Conservation (phyloP, 1,284 basidiomycete genomes). For the Peniophora sp. region DNA sequence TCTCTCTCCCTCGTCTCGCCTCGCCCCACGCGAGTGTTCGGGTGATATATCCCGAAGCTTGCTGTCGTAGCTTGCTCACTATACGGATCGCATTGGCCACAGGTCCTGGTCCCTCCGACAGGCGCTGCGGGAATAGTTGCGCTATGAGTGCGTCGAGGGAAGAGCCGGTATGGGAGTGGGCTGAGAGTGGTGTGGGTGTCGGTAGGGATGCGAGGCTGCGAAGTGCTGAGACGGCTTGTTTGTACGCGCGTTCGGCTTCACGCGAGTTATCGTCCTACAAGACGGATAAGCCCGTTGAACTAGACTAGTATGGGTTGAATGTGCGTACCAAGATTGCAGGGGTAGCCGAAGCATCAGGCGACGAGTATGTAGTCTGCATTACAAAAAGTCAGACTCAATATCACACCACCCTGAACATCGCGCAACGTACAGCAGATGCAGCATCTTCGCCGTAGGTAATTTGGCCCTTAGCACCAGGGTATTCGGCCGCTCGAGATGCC, state of each 20-base stretch:
- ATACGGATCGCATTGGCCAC: slow-evolving; percentile 61
- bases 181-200: slow-evolving; percentile 43
- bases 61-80: slow-evolving; percentile 47
- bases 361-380: not conserved
- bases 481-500: slow-evolving; percentile 27
- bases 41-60: slow-evolving; percentile 38
- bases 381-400: not conserved
- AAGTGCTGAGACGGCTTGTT: slow-evolving; percentile 58
- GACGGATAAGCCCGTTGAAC: not conserved
- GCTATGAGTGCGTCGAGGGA: not conserved
- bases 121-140: slow-evolving; percentile 5
- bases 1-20: slow-evolving; percentile 32
- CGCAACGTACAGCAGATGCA: not conserved
- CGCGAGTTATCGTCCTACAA: not conserved
- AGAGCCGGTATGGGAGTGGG: slow-evolving; percentile 19
- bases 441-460: not conserved
- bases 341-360: not conserved
- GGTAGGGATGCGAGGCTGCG: slow-evolving; percentile 52
- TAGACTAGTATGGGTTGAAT: no score
- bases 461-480: slow-evolving; percentile 5
- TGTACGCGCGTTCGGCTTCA: slow-evolving; percentile 61
- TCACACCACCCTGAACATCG: not conserved
- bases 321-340: not conserved
- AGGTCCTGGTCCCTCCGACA: slow-evolving; percentile 65
- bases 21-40: slow-evolving; percentile 30